A percentile compares a stretch with the other conserved stretches of the same genome.
Evolutionary conservation across 2,329 filamentous ascomycete genomes (phyloP).

Genomic region (Exophiala mesophila): DNA sequence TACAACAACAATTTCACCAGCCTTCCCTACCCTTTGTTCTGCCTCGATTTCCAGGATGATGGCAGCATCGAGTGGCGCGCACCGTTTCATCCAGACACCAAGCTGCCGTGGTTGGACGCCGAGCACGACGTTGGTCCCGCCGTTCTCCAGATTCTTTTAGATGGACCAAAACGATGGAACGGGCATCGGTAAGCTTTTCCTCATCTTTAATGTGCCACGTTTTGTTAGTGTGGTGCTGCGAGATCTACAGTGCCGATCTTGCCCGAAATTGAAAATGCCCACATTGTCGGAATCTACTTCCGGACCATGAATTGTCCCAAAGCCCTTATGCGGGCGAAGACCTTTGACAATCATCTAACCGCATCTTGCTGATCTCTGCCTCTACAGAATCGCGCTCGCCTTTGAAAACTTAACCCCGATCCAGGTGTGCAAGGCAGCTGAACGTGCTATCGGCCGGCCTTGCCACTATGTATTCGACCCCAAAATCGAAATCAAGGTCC

Average conservation of each 20-base stretch:
- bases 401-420: conserved; percentile 82
- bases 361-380: too few relatives aligned
- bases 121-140: conserved; percentile 94
- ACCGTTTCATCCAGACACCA: conserved; percentile 83
- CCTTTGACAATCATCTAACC: too few relatives aligned
- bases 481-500: conserved; percentile 73
- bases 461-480: conserved; percentile 73
- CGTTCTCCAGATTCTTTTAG: conserved; percentile 90
- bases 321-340: too few relatives aligned
- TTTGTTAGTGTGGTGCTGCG: too few relatives aligned
- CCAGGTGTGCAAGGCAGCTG: conserved; percentile 77
- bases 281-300: too few relatives aligned
- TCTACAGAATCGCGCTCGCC: conserved; percentile 74
- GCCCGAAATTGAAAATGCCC: too few relatives aligned
- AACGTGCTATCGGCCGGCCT: conserved; percentile 68
- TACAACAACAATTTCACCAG: conserved; percentile 99
- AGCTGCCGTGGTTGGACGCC: conserved; percentile 90
- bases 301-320: too few relatives aligned
- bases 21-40: conserved; percentile 85
- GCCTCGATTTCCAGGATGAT: conserved; percentile 81
- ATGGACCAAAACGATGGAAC: conserved; percentile 80
- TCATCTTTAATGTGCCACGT: too few relatives aligned
- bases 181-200: conserved; percentile 55
- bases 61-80: conserved; percentile 90
- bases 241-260: too few relatives aligned